These are phyloP conservation scores for Schwanniomyces yamadae DNA, from an alignment of 805 yeast genomes.

Conservation along the genomic window DNA sequence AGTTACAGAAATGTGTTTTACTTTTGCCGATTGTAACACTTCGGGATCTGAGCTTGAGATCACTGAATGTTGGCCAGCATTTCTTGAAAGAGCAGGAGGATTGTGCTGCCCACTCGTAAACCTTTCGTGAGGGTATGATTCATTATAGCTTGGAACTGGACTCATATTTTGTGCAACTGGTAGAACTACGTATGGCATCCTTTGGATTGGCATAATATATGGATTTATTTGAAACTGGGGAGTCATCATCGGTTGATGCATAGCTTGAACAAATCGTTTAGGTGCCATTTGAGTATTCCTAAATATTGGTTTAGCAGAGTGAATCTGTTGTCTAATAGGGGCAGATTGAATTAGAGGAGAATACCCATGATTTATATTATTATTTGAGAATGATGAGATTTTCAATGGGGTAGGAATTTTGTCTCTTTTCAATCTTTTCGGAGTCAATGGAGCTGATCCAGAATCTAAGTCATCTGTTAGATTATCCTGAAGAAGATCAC, in stretches of 20 bases:
- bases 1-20: slow-evolving; percentile 29
- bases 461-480: slow-evolving; percentile 3
- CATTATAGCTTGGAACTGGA: neutral
- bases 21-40: slow-evolving; percentile 1
- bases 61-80: neutral
- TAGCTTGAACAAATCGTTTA: neutral
- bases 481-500: neutral
- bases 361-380: neutral
- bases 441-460: slow-evolving; percentile 14
- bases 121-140: neutral
- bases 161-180: neutral
- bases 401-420: slow-evolving; percentile 33
- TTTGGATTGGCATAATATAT: slow-evolving; percentile 1
- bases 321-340: slow-evolving; percentile 20
- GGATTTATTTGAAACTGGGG: slow-evolving; percentile 1
- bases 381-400: slow-evolving; percentile 10
- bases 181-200: slow-evolving; percentile 4
- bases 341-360: slow-evolving; percentile 33
- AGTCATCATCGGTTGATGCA: neutral
- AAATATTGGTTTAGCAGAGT: neutral
- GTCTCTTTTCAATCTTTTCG: slow-evolving; percentile 31
- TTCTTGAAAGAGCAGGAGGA: neutral
- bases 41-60: neutral
- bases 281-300: neutral
- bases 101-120: too few relatives aligned